Evolutionary conservation across 1,284 basidiomycete genomes (phyloP).

Genomic region (Cryptococcus sp.): DNA sequence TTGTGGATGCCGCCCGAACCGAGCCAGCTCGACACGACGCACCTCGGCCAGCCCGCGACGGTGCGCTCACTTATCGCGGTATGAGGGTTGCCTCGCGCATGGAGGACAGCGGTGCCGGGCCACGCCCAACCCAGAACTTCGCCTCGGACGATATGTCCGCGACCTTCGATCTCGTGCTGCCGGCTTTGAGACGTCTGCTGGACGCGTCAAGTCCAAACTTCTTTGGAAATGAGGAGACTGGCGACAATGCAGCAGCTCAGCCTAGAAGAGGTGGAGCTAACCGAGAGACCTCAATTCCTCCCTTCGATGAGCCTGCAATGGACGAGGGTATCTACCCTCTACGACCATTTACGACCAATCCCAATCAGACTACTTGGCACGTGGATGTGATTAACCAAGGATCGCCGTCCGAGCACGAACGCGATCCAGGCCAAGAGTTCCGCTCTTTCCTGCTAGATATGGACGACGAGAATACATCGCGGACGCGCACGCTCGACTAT

Average conservation of each 20-base stretch:
- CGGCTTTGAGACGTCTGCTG: not conserved
- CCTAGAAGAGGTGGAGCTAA: too few species aligned
- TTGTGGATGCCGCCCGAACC: not conserved
- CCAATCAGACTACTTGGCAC: not conserved
- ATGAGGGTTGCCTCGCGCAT: constrained; percentile 13
- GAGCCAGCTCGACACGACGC: not conserved
- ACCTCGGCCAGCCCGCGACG: constrained; percentile 3
- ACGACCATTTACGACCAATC: not conserved
- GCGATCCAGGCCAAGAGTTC: not conserved
- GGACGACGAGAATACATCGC: not conserved
- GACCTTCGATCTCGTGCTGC: not conserved
- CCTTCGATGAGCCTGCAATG: not conserved
- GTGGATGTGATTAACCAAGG: not conserved
- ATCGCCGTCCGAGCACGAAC: not conserved
- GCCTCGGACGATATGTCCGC: not conserved
- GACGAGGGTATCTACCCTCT: not conserved
- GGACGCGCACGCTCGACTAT: constrained; percentile 6
- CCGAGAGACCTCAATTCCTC: not conserved
- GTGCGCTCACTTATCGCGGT: constrained; percentile 12
- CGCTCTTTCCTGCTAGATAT: constrained; percentile 2
- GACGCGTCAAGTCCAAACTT: not conserved
- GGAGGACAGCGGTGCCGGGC: constrained; percentile 1
- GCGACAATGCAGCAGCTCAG: too few species aligned
- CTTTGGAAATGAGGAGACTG: too few species aligned
- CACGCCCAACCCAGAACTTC: not conserved